phyloP scores from a whole-genome alignment of 2,329 filamentous ascomycete species.

The Acephala macrosclerotiorum region DNA sequence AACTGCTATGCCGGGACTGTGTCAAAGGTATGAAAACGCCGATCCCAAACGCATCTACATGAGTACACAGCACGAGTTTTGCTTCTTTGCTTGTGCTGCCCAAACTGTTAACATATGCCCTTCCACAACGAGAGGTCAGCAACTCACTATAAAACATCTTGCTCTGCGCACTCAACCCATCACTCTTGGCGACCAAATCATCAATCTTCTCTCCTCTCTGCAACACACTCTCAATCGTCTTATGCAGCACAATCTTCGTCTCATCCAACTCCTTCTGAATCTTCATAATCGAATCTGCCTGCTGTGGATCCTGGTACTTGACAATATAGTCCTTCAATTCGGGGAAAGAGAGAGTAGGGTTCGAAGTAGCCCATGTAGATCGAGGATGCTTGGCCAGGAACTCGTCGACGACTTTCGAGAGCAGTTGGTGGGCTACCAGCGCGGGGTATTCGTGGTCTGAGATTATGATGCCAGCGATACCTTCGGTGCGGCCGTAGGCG shows the following conservation, averaged over 20 bases:
- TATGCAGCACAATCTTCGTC: slow-evolving; percentile 96
- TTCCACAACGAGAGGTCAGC: not conserved
- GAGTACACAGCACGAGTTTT: slow-evolving; percentile 77
- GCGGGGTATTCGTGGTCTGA: slow-evolving; percentile 78
- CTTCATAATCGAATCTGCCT: slow-evolving; percentile 92
- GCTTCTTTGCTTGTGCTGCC: slow-evolving; percentile 75
- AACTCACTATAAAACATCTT: slow-evolving; percentile 94
- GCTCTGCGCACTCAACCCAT: slow-evolving; percentile 87
- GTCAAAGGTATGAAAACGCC: slow-evolving; percentile 36
- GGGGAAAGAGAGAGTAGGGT: slow-evolving; percentile 66
- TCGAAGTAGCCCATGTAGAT: slow-evolving; percentile 67
- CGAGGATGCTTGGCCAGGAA: slow-evolving; percentile 81
- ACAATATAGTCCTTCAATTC: slow-evolving; percentile 80
- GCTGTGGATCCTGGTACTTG: slow-evolving; percentile 73
- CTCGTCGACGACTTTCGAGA: slow-evolving; percentile 87
- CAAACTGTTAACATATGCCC: not conserved
- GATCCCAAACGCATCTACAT: slow-evolving; percentile 58
- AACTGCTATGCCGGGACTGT: slow-evolving; percentile 31
- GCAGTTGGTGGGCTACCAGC: slow-evolving; percentile 84
- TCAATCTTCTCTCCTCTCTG: slow-evolving; percentile 98
- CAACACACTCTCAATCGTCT: slow-evolving; percentile 89
- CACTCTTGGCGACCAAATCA: slow-evolving; percentile 90
- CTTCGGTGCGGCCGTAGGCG: slow-evolving; percentile 77
- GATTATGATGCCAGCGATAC: slow-evolving; percentile 79
- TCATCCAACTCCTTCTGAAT: slow-evolving; percentile 97